Conservation (phyloP, 2,329 filamentous ascomycete species). For the Penicillium concentricum region DNA sequence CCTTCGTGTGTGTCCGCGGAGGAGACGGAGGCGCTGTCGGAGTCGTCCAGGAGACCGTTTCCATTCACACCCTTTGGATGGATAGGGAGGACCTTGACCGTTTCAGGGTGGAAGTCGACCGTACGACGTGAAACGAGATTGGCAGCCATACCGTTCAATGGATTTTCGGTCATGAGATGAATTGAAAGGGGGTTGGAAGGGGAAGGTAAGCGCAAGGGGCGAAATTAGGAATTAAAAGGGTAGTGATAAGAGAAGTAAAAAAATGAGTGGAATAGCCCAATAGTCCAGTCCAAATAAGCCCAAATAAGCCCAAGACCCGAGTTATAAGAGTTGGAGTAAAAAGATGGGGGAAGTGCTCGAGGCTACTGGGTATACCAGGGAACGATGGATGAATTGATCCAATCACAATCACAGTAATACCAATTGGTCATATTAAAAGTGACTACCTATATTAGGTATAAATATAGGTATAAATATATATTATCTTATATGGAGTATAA, state of each 20-base stretch:
- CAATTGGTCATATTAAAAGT: slow-evolving; percentile 19
- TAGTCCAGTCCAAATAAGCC: background rate
- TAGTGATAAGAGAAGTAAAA: background rate
- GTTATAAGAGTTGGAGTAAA: background rate
- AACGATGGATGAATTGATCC: slow-evolving; percentile 7
- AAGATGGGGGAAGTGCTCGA: slow-evolving; percentile 11
- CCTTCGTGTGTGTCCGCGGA: slow-evolving; percentile 15
- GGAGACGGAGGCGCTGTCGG: slow-evolving; percentile 32
- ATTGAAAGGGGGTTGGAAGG: background rate
- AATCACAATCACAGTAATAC: slow-evolving; percentile 14
- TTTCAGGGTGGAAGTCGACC: slow-evolving; percentile 27
- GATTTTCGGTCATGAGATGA: slow-evolving; percentile 12
- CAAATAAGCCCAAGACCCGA: background rate
- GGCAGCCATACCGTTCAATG: slow-evolving; percentile 31
- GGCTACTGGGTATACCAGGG: slow-evolving; percentile 21
- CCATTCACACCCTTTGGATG: slow-evolving; percentile 18
- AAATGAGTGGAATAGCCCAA: background rate
- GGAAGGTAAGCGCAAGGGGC: background rate
- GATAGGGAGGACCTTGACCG: slow-evolving; percentile 19
- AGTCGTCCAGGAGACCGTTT: slow-evolving; percentile 18
- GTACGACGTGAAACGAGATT: slow-evolving; percentile 27
- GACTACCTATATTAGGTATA: too few relatives aligned
- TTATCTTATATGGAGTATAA: too few relatives aligned
- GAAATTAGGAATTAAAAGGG: slow-evolving; percentile 1
- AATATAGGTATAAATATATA: too few relatives aligned